phyloP scores from a whole-genome alignment of 208 protist species.

The Crithidia fasciculata region DNA sequence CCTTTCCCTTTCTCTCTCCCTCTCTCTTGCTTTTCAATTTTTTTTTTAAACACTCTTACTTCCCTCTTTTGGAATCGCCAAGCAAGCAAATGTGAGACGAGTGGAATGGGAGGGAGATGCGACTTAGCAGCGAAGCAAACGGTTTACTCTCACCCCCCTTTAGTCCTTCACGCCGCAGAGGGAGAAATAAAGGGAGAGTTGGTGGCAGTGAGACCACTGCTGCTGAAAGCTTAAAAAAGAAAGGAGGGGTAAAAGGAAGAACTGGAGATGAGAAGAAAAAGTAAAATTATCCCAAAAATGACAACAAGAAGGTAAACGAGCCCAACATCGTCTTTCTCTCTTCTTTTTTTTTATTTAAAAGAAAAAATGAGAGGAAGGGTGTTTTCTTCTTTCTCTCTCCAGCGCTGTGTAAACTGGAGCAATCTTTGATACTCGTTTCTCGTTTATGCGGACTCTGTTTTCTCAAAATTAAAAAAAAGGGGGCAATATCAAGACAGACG shows the following conservation, averaged over 20 bases:
- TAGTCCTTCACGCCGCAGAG: too few species aligned
- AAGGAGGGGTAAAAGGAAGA: not conserved
- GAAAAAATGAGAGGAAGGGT: not conserved
- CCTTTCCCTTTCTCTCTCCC: too few species aligned
- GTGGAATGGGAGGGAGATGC: too few species aligned
- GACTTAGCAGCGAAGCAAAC: too few species aligned
- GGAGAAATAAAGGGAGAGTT: too few species aligned
- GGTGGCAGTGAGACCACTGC: too few species aligned
- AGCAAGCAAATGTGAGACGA: too few species aligned
- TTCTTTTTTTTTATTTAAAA: conserved; percentile 3
- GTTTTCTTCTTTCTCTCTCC: not conserved
- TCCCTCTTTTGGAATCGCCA: too few species aligned
- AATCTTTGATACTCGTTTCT: conserved; percentile 7
- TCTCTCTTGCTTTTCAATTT: too few species aligned
- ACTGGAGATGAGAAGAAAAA: not conserved
- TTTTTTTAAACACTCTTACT: too few species aligned
- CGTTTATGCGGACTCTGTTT: conserved; percentile 17
- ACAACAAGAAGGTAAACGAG: conserved; percentile 8
- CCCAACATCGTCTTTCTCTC: conserved; percentile 12
- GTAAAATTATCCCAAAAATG: conserved; percentile 1
- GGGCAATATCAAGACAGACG: not conserved
- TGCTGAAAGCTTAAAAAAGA: not conserved
- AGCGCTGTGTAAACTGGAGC: conserved; percentile 14
- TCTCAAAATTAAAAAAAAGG: not conserved
- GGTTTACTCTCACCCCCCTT: too few species aligned